phyloP scores from a whole-genome alignment of 345 rosid species.

The Bruguiera parviflora region DNA sequence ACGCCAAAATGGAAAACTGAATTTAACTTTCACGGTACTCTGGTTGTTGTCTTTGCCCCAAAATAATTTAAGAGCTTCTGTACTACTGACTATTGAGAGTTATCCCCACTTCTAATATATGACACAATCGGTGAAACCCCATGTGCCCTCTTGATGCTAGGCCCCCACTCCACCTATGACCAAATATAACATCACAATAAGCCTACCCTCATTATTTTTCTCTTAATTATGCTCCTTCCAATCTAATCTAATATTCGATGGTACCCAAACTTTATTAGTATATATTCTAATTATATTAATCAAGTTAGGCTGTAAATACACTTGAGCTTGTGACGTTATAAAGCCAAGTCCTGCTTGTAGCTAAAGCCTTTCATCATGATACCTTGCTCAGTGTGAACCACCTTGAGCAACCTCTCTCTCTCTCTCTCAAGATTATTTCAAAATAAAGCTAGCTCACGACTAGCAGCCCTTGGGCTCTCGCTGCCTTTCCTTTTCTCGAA shows the following conservation, averaged over 20 bases:
- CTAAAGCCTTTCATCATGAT: not conserved
- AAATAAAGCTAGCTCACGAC: not conserved
- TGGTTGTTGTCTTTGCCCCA: too few relatives aligned
- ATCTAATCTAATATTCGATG: not conserved
- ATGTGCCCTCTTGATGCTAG: not conserved
- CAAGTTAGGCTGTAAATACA: not conserved
- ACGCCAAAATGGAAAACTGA: too few relatives aligned
- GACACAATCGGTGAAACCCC: not conserved
- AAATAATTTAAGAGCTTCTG: too few relatives aligned
- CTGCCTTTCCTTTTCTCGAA: not conserved
- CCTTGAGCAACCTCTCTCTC: slow-evolving; percentile 25
- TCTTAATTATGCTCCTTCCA: not conserved
- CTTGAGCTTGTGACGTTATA: not conserved
- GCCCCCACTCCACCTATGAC: not conserved
- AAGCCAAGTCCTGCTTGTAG: not conserved
- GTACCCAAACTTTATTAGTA: not conserved
- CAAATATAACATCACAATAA: not conserved
- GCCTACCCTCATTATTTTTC: not conserved
- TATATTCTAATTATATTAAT: not conserved
- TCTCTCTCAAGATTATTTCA: too few relatives aligned
- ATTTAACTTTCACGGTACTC: too few relatives aligned
- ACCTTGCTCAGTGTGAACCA: slow-evolving; percentile 32
- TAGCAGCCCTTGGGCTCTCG: not conserved
- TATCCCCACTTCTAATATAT: too few relatives aligned
- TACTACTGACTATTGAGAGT: too few relatives aligned